Base-by-base conservation (phyloP, 306 rosid genomes). In the Betula pendula region DNA sequence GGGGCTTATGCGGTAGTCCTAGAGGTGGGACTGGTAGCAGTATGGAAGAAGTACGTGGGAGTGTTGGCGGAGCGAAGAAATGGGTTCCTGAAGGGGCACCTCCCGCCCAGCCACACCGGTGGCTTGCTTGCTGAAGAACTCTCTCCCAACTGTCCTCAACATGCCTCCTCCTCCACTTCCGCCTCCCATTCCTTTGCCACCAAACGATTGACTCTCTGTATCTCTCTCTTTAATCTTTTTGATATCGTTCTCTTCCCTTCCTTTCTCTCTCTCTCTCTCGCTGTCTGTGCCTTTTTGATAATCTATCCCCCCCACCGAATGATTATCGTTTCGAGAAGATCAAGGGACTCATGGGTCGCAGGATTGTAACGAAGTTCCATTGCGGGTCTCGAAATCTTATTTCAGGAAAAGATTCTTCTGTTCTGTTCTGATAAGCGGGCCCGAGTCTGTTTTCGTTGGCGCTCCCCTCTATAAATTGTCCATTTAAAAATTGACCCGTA, bases 131-230 rank as follows among this genome's bases (percentile, higher is more conserved):
- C 48, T 10, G 48, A 0, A 15, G n/a, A 22, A 80, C 82, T 4
- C 81, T 76, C 90, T 80, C 1, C 90, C 77, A 11, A 78, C 84
- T 1, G 81, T 44, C 67, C 84, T 78, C 35, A 86, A 44, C 77
- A 82, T 17, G 27, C 81, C 70, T 67, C 90, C 88, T 45, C 82
- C 66, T 5, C 82, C 80, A 0, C 78, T 14, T n/a, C 85, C 85
- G 8, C 89, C 84, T 1, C 89, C 86, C 88, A 88, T 85, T 77
- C 83, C 73, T 73, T 68, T 84, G 15, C 92, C 88, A 22, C 85
- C 75, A 38, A 86, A 86, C 92, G n/a, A 84, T 79, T 45, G 56
- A 67, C 42, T 2, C 42, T 40, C 1, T 10, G n/a, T 11, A 14
- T 1, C 9, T 55, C 60, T 14, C 12, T 2, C 3, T 8, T 17